Conservation (phyloP, 441 rosid genomes). For the Brassica hybrid region DNA sequence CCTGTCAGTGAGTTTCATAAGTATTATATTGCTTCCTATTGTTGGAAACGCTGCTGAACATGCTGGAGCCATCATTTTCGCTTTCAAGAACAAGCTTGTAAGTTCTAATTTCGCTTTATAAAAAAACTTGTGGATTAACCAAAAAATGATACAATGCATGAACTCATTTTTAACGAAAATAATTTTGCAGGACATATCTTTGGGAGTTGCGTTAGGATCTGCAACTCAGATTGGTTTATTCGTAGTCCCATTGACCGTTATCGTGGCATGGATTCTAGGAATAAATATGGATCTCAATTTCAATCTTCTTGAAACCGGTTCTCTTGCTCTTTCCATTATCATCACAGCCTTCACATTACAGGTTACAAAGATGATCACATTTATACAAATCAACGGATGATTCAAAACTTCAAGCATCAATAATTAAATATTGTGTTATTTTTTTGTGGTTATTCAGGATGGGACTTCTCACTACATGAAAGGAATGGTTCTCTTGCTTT, state of each 20-base stretch:
- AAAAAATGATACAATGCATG: constrained; percentile 1
- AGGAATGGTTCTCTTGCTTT: constrained; percentile 69
- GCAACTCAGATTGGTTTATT: constrained; percentile 81
- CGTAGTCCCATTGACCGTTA: constrained; percentile 70
- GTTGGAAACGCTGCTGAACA: background rate
- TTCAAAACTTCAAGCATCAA: too few relatives aligned
- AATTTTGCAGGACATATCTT: constrained; percentile 65
- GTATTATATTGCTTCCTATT: background rate
- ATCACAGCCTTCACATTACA: constrained; percentile 76
- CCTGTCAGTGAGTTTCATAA: background rate
- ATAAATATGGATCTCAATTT: constrained; percentile 79
- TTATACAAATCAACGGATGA: background rate
- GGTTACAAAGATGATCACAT: constrained; percentile 52
- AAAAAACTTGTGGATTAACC: background rate
- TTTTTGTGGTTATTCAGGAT: too few relatives aligned
- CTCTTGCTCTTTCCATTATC: constrained; percentile 71
- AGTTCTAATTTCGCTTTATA: constrained; percentile 25
- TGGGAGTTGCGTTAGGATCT: too few relatives aligned
- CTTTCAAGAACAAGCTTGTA: too few relatives aligned
- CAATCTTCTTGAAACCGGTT: constrained; percentile 76
- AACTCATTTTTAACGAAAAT: background rate
- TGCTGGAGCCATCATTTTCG: background rate
- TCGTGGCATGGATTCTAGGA: constrained; percentile 75
- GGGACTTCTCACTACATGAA: too few relatives aligned
- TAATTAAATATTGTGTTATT: too few relatives aligned